Percentiles rank a stretch among this genome's conserved stretches.
These are phyloP conservation scores for Ceratocystis smalleyi DNA, from an alignment of 2,329 filamentous ascomycete species.

Conservation along the genomic window DNA sequence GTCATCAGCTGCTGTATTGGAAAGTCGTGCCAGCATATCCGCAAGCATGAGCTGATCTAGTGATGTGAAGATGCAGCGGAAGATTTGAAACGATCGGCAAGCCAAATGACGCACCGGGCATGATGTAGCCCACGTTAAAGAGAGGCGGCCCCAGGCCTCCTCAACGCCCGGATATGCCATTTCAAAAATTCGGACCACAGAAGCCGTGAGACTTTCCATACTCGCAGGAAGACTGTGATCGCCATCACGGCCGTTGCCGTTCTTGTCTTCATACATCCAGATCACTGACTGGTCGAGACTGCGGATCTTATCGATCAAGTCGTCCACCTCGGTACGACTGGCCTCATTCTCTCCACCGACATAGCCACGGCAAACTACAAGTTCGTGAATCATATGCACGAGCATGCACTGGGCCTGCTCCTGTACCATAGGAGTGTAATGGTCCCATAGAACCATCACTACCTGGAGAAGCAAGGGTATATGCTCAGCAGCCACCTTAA, in stretches of 20 bases:
- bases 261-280: conserved; percentile 90
- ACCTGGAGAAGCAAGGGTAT: conserved; percentile 80
- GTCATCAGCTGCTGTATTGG: conserved; percentile 93
- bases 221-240: conserved; percentile 60
- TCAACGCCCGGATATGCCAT: conserved; percentile 72
- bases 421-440: conserved; percentile 86
- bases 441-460: conserved; percentile 89
- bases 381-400: conserved; percentile 88
- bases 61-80: conserved; percentile 80
- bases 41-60: conserved; percentile 88
- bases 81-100: conserved; percentile 94
- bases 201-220: conserved; percentile 70
- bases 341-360: not conserved
- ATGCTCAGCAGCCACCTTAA: conserved; percentile 62
- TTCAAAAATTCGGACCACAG: conserved; percentile 75
- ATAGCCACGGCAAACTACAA: conserved; percentile 67
- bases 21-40: conserved; percentile 88
- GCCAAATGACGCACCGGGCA: conserved; percentile 90
- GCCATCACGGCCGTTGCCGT: conserved; percentile 57
- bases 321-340: conserved; percentile 36
- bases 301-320: conserved; percentile 72
- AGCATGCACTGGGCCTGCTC: conserved; percentile 96
- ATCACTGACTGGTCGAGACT: conserved; percentile 70
- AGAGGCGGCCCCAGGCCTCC: conserved; percentile 79
- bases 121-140: conserved; percentile 88